Conservation (phyloP, 208 protist genomes). For the Leishmania tropica region DNA sequence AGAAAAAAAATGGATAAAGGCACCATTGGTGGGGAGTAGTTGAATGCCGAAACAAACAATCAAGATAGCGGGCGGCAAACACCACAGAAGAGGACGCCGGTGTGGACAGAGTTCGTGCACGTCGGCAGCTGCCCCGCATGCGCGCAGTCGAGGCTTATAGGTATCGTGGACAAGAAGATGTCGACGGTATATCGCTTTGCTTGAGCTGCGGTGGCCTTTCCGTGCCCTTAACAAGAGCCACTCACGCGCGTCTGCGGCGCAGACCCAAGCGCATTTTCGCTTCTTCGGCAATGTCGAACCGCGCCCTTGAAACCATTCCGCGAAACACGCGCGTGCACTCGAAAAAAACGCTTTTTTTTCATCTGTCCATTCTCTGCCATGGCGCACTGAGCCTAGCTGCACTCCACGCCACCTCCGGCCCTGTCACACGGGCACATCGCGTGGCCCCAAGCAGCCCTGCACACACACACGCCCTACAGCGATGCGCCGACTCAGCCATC, state of each 20-base stretch:
- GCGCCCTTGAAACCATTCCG: neutral
- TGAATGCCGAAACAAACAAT: neutral
- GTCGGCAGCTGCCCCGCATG: neutral
- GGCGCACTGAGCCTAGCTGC: too few relatives aligned
- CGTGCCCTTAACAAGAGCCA: too few relatives aligned
- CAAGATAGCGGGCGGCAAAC: too few relatives aligned
- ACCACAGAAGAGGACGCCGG: too few relatives aligned
- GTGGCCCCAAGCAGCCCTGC: neutral
- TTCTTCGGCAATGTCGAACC: neutral
- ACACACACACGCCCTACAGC: too few relatives aligned
- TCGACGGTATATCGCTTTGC: neutral
- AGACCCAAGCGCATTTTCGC: neutral
- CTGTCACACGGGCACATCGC: neutral
- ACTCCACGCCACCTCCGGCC: too few relatives aligned
- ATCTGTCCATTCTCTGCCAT: too few relatives aligned
- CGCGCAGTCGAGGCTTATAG: neutral
- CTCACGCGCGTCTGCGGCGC: neutral
- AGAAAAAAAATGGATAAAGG: neutral
- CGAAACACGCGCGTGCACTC: neutral
- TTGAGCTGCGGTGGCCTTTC: neutral
- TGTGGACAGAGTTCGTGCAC: neutral
- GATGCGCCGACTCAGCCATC: neutral
- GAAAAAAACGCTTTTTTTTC: too few relatives aligned
- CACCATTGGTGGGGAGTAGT: neutral
- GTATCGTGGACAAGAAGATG: neutral